Evolutionary conservation across 306 rosid species (phyloP).

Genomic region (Boehmeria nivea): DNA sequence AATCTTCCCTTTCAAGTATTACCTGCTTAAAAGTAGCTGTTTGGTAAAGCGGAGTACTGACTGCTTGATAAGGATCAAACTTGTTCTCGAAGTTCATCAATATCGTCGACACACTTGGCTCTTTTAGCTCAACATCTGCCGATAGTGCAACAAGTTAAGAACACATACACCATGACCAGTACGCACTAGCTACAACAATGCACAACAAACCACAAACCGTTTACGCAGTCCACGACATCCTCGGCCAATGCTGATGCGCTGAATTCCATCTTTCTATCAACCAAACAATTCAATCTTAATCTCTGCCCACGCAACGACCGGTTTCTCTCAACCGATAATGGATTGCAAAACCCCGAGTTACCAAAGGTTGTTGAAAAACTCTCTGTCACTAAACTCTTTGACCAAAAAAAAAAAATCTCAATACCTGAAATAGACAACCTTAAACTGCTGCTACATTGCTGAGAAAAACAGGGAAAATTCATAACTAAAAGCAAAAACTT

Average conservation of each 20-base stretch:
- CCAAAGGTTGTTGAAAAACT: conserved; percentile 32
- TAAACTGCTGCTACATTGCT: background rate
- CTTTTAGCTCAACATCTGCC: conserved; percentile 45
- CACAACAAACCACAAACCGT: conserved; percentile 32
- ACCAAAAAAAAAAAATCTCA: conserved; percentile 16
- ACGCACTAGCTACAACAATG: conserved; percentile 6
- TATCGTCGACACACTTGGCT: conserved; percentile 65
- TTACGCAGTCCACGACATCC: conserved; percentile 28
- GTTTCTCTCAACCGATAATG: conserved; percentile 19
- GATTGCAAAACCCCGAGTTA: conserved; percentile 29
- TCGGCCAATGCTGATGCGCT: conserved; percentile 41
- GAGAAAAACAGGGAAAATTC: too few species aligned
- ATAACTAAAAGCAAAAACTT: too few species aligned
- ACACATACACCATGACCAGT: conserved; percentile 1
- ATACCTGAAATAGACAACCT: conserved; percentile 14
- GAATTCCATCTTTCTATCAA: conserved; percentile 53
- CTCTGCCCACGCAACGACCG: conserved; percentile 23
- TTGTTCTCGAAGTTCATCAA: conserved; percentile 70
- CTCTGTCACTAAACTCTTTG: conserved; percentile 35
- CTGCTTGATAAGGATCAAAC: conserved; percentile 74
- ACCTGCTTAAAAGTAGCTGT: conserved; percentile 98
- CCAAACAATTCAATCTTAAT: conserved; percentile 42
- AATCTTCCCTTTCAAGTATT: background rate
- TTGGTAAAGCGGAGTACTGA: conserved; percentile 78
- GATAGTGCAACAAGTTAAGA: conserved; percentile 10